These are phyloP conservation scores for Craterostigma plantagineum DNA, from an alignment of 257 asterid genomes.

Conservation along the genomic window DNA sequence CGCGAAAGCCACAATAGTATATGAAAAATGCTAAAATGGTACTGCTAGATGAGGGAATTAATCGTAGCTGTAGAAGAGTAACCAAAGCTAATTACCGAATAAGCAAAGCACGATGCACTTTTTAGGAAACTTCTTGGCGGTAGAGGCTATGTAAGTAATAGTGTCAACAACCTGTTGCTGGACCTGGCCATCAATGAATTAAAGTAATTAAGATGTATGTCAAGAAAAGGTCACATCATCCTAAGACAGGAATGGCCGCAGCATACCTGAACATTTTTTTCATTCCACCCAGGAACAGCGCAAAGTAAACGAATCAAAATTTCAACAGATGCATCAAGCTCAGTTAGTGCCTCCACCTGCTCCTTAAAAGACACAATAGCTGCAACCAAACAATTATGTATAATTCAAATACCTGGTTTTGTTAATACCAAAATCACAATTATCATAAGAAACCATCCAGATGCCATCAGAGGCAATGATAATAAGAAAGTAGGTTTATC, in stretches of 20 bases:
- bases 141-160: constrained; percentile 57
- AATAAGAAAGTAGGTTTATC: too few species aligned
- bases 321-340: constrained; percentile 60
- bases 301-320: constrained; percentile 77
- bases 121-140: constrained; percentile 74
- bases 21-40: background rate
- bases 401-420: background rate
- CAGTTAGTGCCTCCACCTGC: constrained; percentile 58
- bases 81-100: constrained; percentile 26
- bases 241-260: background rate
- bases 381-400: constrained; percentile 22
- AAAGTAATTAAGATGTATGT: constrained; percentile 7
- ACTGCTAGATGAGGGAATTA: background rate
- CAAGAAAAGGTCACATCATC: background rate
- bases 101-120: constrained; percentile 88
- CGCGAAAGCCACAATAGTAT: background rate
- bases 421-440: background rate
- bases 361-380: constrained; percentile 85
- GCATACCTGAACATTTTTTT: constrained; percentile 94
- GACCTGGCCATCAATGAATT: constrained; percentile 55
- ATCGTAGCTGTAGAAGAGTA: background rate
- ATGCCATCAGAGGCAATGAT: too few species aligned
- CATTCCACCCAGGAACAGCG: constrained; percentile 91
- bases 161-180: constrained; percentile 85
- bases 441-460: background rate